phyloP scores from a whole-genome alignment of 495 filamentous ascomycete species.

The Lophiostoma macrostomum region DNA sequence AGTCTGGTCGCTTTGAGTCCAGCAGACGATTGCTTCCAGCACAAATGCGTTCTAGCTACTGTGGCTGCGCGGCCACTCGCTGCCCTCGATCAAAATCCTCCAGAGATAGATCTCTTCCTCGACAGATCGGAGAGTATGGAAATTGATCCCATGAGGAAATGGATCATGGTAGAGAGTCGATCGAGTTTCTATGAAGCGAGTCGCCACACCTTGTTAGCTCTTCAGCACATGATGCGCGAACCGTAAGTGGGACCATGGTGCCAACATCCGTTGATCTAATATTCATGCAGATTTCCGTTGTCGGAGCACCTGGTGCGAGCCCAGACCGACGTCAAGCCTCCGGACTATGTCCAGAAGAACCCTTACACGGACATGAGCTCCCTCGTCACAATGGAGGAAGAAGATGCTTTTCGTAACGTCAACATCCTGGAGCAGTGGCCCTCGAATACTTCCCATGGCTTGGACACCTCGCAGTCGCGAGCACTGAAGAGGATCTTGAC shows the following conservation, averaged over 20 bases:
- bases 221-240: slow-evolving; percentile 67
- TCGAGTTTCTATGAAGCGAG: slow-evolving; percentile 71
- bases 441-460: slow-evolving; percentile 39
- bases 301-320: slow-evolving; percentile 58
- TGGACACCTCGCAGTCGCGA: slow-evolving; percentile 67
- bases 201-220: slow-evolving; percentile 65
- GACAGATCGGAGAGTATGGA: slow-evolving; percentile 55
- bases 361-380: slow-evolving; percentile 50
- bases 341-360: slow-evolving; percentile 49
- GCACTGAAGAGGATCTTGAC: slow-evolving; percentile 70
- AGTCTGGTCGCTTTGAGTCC: slow-evolving; percentile 69
- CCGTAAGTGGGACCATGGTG: slow-evolving; percentile 45
- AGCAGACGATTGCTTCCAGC: slow-evolving; percentile 59
- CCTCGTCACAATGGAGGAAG: slow-evolving; percentile 33
- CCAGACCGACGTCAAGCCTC: slow-evolving; percentile 46
- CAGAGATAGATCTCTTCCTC: slow-evolving; percentile 75
- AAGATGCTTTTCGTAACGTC: slow-evolving; percentile 39
- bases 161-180: slow-evolving; percentile 74
- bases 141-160: slow-evolving; percentile 67
- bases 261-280: slow-evolving; percentile 18
- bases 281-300: slow-evolving; percentile 56
- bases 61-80: slow-evolving; percentile 68
- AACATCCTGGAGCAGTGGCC: slow-evolving; percentile 55
- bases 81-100: slow-evolving; percentile 61
- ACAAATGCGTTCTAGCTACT: slow-evolving; percentile 65